Percentiles rank a stretch among this genome's conserved stretches.
Conservation (phyloP, 108 stramenopile genomes). For the Parietichytrium sp. region DNA sequence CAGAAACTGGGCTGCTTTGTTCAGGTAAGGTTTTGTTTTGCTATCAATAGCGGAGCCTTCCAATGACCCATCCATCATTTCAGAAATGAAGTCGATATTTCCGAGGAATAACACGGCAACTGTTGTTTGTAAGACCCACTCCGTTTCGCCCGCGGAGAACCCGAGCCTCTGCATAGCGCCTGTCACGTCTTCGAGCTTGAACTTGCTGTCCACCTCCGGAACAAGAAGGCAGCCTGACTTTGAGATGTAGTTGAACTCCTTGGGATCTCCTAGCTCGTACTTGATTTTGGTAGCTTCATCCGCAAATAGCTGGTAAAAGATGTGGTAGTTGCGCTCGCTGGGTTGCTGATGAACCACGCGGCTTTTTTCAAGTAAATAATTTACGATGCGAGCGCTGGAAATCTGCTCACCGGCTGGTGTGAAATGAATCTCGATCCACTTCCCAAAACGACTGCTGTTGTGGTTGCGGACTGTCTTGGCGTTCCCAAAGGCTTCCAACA, state of each 20-base stretch:
- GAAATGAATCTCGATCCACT: constrained; percentile 47
- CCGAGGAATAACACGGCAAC: constrained; percentile 54
- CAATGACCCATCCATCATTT: not conserved
- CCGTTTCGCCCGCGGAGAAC: constrained; percentile 36
- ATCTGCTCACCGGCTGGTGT: not conserved
- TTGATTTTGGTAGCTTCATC: not conserved
- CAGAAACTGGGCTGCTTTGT: not conserved
- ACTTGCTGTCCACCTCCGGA: constrained; percentile 47
- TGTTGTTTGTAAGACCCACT: constrained; percentile 37
- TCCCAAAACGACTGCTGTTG: constrained; percentile 49
- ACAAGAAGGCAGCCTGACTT: not conserved
- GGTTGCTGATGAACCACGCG: constrained; percentile 38
- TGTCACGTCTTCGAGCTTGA: not conserved
- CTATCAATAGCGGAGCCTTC: not conserved
- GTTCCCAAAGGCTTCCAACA: constrained; percentile 99
- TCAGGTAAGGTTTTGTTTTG: not conserved
- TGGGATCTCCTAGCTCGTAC: constrained; percentile 40
- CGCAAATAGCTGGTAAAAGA: constrained; percentile 49
- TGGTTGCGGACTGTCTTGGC: constrained; percentile 80
- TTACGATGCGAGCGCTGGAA: constrained; percentile 22
- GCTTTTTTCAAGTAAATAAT: constrained; percentile 53
- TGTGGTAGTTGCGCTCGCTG: constrained; percentile 54
- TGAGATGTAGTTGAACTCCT: constrained; percentile 44
- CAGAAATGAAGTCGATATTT: constrained; percentile 66
- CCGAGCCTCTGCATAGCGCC: not conserved